phyloP scores from a whole-genome alignment of 371 early-diverging fungal genomes.

The Actinomortierella wolfii region DNA sequence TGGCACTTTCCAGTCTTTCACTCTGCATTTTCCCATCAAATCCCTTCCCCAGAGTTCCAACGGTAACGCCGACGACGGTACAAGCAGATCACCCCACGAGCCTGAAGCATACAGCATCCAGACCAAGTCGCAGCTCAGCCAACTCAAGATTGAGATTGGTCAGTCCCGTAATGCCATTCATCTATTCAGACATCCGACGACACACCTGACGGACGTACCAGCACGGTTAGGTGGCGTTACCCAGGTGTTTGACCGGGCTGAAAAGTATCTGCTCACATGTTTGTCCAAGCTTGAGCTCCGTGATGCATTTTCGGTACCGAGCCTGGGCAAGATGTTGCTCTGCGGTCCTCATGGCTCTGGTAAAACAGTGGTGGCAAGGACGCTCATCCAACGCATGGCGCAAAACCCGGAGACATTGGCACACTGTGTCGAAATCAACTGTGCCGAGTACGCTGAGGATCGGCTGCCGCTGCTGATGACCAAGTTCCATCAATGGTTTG shows the following conservation, averaged over 20 bases:
- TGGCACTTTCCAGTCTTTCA: conserved; percentile 18
- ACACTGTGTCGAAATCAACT: conserved; percentile 64
- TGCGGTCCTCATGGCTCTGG: conserved; percentile 89
- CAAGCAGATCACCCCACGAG: conserved; percentile 13
- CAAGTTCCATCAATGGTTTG: conserved; percentile 65
- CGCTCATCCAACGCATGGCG: conserved; percentile 50
- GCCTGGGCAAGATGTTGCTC: conserved; percentile 75
- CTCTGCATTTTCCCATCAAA: conserved; percentile 28
- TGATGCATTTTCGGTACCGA: conserved; percentile 54
- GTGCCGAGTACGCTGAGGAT: conserved; percentile 68
- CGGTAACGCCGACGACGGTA: conserved; percentile 15
- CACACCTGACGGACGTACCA: conserved; percentile 27
- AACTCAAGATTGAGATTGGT: conserved; percentile 54
- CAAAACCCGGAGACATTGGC: conserved; percentile 53
- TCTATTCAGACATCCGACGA: conserved; percentile 26
- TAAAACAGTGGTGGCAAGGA: conserved; percentile 73
- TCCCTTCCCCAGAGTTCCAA: conserved; percentile 31
- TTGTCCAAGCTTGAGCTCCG: conserved; percentile 56
- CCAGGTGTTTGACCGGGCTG: conserved; percentile 48
- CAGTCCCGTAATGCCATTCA: conserved; percentile 23
- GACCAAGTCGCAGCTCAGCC: conserved; percentile 36
- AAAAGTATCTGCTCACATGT: conserved; percentile 58
- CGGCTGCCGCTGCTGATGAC: conserved; percentile 68
- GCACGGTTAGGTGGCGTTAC: conserved; percentile 57
- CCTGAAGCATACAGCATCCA: conserved; percentile 49